Evolutionary conservation across 495 filamentous ascomycete genomes (phyloP), one percentile per base, ranked within the genome.

Genomic region (Penicillium turbatum): DNA sequence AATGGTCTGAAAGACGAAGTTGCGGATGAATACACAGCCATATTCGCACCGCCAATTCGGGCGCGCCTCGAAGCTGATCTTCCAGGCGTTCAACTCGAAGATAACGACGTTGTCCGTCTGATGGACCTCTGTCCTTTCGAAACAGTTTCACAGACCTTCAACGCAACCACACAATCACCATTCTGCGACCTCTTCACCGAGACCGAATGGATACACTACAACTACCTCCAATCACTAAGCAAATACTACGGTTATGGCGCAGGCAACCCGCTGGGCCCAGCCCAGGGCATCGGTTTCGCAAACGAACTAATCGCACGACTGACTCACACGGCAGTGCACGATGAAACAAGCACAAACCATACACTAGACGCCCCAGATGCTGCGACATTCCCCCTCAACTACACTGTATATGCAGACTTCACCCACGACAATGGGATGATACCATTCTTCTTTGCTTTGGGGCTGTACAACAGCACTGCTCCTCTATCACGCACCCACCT

Each of bases 91-190:
- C 80, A 81, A 17, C 68, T 95, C 21, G 74, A 79, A 1, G 54
- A 66, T 7, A 37, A 66, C n/a, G 80, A 90, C 10, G 78, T 82
- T 6, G 74, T 88, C 57, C 73, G 73, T 26, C 65, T 96, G 13
- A 92, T 96, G 88, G 90, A 95, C 61, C 71, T 96, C 34, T 96
- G 90, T 64, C 81, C 90, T 0, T 96, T 90, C 64, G 78, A 85
- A 52, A 90, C 88, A 0, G 81, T 95, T 6, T 81, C 86, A 69
- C 12, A 54, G 31, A 60, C 71, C 26, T 30, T 72, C 55, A 54
- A 70, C 21, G 60, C 55, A 21, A 57, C 55, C 51, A 39, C 59
- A 0, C 30, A 75, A 7, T 89, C 87, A 0, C 70, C 69, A 1
- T 92, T 95, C 72, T 96, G 90, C 61, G 48, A 55, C 11, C 74